Conservation (phyloP, 768 basidiomycete species). For the Filobasidium wieringae region DNA sequence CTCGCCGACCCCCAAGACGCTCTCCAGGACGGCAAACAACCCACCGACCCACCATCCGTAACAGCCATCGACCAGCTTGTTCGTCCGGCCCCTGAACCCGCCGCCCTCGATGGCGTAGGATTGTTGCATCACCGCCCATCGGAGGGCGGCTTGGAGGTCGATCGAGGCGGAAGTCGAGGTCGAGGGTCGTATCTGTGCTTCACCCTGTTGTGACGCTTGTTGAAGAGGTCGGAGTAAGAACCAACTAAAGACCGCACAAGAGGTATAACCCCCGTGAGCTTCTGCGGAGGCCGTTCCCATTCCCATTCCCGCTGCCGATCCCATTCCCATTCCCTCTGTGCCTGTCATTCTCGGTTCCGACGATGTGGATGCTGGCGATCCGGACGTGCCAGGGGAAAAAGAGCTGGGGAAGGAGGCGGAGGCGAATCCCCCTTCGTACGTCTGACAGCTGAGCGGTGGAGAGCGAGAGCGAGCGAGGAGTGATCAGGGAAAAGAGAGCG, state of each 20-base stretch:
- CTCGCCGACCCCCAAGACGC: conserved; percentile 26
- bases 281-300: conserved; percentile 55
- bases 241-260: conserved; percentile 80
- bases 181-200: too few species aligned
- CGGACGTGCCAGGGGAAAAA: conserved; percentile 38
- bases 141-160: conserved; percentile 51
- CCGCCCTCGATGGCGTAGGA: conserved; percentile 70
- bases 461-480: background rate
- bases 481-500: background rate
- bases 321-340: background rate
- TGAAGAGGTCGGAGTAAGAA: conserved; percentile 50
- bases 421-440: conserved; percentile 92
- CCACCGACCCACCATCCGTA: conserved; percentile 99
- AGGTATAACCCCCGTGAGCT: conserved; percentile 95
- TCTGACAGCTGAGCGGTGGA: conserved; percentile 55
- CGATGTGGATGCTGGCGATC: too few species aligned
- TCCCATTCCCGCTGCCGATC: background rate
- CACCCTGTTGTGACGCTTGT: background rate
- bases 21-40: conserved; percentile 64
- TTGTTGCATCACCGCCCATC: conserved; percentile 82
- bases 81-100: conserved; percentile 84
- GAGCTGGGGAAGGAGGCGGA: conserved; percentile 64
- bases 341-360: too few species aligned
- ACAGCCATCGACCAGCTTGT: conserved; percentile 98
- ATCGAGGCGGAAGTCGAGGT: conserved; percentile 38